phyloP scores from a whole-genome alignment of 352 stramenopile genomes.

The Thalassiosira exigua region DNA sequence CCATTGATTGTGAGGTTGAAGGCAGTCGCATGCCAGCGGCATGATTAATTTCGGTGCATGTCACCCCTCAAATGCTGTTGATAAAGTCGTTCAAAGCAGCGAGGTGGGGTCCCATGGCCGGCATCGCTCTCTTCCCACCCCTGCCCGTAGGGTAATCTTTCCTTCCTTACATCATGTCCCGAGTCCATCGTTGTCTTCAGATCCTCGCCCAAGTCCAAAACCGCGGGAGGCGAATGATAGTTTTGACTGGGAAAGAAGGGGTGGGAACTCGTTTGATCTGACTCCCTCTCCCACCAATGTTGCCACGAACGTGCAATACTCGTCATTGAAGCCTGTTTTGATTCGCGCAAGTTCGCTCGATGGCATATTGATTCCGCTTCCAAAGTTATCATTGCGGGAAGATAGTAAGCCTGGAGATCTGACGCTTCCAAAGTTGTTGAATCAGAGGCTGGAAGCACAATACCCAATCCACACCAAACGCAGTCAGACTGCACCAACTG shows the following conservation, averaged over 20 bases:
- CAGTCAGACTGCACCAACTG: not conserved
- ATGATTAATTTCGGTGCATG: not conserved
- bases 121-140: not conserved
- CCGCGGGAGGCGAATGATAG: not conserved
- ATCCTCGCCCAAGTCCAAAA: not conserved
- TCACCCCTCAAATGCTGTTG: not conserved
- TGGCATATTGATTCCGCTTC: slow-evolving; percentile 23
- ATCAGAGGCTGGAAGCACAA: not conserved
- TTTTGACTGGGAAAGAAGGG: not conserved
- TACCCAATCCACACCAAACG: not conserved
- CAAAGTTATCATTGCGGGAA: not conserved
- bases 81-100: not conserved
- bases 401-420: not conserved
- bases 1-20: not conserved
- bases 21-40: not conserved
- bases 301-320: not conserved
- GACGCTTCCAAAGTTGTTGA: slow-evolving; percentile 5
- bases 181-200: slow-evolving; percentile 4
- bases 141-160: slow-evolving; percentile 21
- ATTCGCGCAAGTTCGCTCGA: slow-evolving; percentile 29
- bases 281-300: slow-evolving; percentile 3
- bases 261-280: not conserved
- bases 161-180: slow-evolving; percentile 12
- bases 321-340: not conserved
- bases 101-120: not conserved